Evolutionary conservation across 2,329 filamentous ascomycete species (phyloP).

Genomic region (Fusarium sp.): DNA sequence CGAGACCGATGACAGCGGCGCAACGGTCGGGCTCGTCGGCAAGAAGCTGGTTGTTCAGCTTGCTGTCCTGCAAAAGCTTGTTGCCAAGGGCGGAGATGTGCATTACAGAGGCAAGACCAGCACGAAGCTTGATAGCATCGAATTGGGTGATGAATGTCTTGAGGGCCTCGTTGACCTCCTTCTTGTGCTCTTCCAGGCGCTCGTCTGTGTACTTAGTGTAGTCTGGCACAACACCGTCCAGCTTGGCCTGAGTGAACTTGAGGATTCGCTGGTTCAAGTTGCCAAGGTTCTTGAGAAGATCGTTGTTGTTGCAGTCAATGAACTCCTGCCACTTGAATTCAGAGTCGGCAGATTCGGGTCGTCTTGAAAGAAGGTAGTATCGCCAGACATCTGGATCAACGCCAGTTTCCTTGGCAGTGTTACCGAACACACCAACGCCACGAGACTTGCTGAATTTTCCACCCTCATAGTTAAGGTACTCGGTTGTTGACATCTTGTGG

Average conservation of each 20-base stretch:
- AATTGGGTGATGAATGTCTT: constrained; percentile 75
- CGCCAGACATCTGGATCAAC: constrained; percentile 90
- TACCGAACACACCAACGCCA: constrained; percentile 91
- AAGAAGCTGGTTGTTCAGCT: constrained; percentile 67
- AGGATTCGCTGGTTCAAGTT: constrained; percentile 81
- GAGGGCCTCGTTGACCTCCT: constrained; percentile 75
- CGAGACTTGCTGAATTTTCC: constrained; percentile 95
- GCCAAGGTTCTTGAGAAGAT: constrained; percentile 81
- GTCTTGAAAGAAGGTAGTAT: constrained; percentile 87
- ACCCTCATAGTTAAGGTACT: constrained; percentile 86
- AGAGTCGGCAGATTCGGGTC: constrained; percentile 86
- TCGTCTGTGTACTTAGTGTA: constrained; percentile 68
- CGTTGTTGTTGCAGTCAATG: constrained; percentile 87
- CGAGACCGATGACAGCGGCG: constrained; percentile 76
- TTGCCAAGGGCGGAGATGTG: constrained; percentile 71
- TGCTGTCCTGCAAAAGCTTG: constrained; percentile 64
- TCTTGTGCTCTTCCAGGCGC: constrained; percentile 65
- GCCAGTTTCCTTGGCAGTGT: constrained; percentile 87
- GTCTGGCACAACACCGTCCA: constrained; percentile 76
- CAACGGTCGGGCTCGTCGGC: constrained; percentile 67
- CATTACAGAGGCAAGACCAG: constrained; percentile 73
- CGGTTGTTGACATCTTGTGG: constrained; percentile 88
- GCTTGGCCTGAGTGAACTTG: constrained; percentile 83
- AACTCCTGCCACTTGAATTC: constrained; percentile 92
- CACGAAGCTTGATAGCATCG: constrained; percentile 77